These are phyloP conservation scores for Panellus pusillus DNA, from an alignment of 768 basidiomycete species.

Conservation along the genomic window DNA sequence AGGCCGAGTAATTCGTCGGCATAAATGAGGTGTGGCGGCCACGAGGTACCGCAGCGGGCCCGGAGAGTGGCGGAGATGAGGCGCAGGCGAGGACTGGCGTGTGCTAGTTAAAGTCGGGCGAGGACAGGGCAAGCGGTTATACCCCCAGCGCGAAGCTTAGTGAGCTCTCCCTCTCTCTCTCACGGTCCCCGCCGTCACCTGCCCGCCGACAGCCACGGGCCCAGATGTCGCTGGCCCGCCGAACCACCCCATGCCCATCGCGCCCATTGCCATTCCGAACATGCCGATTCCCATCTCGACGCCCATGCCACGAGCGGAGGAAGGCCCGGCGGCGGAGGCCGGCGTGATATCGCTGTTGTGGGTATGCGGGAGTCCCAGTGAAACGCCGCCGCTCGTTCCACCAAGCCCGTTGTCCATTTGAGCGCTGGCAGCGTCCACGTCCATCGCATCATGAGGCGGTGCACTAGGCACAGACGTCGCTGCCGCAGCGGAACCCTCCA, in stretches of 20 bases:
- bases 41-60: constrained; percentile 1
- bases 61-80: not conserved
- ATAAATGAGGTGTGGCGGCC: not conserved
- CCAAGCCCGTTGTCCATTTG: not conserved
- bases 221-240: not conserved
- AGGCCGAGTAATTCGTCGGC: constrained; percentile 14
- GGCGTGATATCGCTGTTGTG: not conserved
- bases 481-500: constrained; percentile 4
- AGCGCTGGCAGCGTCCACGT: constrained; percentile 9
- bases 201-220: not conserved
- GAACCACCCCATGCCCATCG: constrained; percentile 19
- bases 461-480: not conserved
- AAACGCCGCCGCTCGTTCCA: constrained; percentile 19
- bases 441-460: constrained; percentile 10
- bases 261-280: constrained; percentile 12
- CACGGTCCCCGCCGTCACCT: constrained; percentile 1
- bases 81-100: not conserved
- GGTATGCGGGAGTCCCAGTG: constrained; percentile 12
- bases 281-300: constrained; percentile 20
- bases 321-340: not conserved
- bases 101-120: not conserved
- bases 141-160: constrained; percentile 21
- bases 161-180: constrained; percentile 18
- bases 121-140: not conserved
- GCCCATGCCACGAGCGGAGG: constrained; percentile 12